These are phyloP conservation scores for Posidonia oceanica DNA, from an alignment of 116 monocot genomes.

Conservation along the genomic window DNA sequence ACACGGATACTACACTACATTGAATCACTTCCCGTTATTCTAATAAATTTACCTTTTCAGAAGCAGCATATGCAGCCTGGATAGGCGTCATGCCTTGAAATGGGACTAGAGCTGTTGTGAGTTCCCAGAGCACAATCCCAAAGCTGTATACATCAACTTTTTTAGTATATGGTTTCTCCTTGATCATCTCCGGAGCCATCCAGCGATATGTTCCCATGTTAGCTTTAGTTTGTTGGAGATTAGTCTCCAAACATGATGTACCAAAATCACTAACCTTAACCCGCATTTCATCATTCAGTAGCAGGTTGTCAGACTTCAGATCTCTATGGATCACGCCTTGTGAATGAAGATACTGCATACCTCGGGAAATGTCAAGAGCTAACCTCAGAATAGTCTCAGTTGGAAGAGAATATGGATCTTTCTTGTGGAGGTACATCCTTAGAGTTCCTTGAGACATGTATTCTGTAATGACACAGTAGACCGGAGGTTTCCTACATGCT, in stretches of 20 bases:
- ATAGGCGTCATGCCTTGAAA: conserved; percentile 96
- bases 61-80: conserved; percentile 87
- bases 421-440: conserved; percentile 89
- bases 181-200: conserved; percentile 98
- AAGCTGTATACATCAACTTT: conserved; percentile 96
- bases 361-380: conserved; percentile 85
- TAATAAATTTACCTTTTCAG: conserved; percentile 57
- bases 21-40: neutral
- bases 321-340: conserved; percentile 93
- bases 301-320: conserved; percentile 84
- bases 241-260: conserved; percentile 72
- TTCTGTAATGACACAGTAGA: conserved; percentile 93
- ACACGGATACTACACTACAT: neutral
- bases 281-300: conserved; percentile 79
- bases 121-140: conserved; percentile 87
- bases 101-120: conserved; percentile 79
- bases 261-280: conserved; percentile 94
- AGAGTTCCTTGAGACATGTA: conserved; percentile 95
- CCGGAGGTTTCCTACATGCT: conserved; percentile 78
- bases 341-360: conserved; percentile 86
- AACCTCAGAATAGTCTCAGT: conserved; percentile 61
- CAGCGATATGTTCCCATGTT: conserved; percentile 98
- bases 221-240: conserved; percentile 37
- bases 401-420: conserved; percentile 78
- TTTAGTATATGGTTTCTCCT: conserved; percentile 68